Base-by-base conservation (phyloP, 768 basidiomycete genomes). In the Lanmaoa rubissima region DNA sequence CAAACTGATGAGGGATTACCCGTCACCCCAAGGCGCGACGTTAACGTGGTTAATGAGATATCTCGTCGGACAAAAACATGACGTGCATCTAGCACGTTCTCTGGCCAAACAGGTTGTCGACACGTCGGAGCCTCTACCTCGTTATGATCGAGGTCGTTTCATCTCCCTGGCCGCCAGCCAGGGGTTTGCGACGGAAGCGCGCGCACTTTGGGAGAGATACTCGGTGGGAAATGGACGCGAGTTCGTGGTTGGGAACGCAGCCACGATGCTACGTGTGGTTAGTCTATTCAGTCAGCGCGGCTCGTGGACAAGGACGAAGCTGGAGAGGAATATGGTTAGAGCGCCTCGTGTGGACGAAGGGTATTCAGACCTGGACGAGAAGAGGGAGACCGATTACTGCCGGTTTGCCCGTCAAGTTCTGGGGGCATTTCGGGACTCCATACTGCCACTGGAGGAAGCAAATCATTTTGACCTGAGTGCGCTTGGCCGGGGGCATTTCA, bases 401-500 rank as follows among this genome's bases (percentile, higher is more conserved):
- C 60, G 59, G 19, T 85, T 87, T 61, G 74, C 77, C 21, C 66
- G 75, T 46, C 75, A 64, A 31, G 76, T 88, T 55, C 58, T 86
- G 32, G 59, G 60, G 16, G 73, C 73, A 41, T 89, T 77, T 69
- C 71, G 64, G 32, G 49, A 67, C 36, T 65, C 67, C 46, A 79
- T 83, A 64, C 66, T 74, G 32, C 83, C 87, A 9, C 61, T 87
- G 48, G 58, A 69, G 19, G 49, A 71, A 21, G 82, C 84, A 3
- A 62, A 70, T 39, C 86, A 85, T 69, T 71, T 64, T 48, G 72
- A 75, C 49, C 65, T 90, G 57, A 88, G 81, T 46, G 79, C 86
- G 10, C 74, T 87, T 36, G 86, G 86, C 2, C 79, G 86, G 55
- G 83, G 80, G 21, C 79, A 80, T 67, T 83, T 87, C 62, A 76